Base-by-base conservation (phyloP, 805 yeast genomes). In the Barnettozyma vustinii region DNA sequence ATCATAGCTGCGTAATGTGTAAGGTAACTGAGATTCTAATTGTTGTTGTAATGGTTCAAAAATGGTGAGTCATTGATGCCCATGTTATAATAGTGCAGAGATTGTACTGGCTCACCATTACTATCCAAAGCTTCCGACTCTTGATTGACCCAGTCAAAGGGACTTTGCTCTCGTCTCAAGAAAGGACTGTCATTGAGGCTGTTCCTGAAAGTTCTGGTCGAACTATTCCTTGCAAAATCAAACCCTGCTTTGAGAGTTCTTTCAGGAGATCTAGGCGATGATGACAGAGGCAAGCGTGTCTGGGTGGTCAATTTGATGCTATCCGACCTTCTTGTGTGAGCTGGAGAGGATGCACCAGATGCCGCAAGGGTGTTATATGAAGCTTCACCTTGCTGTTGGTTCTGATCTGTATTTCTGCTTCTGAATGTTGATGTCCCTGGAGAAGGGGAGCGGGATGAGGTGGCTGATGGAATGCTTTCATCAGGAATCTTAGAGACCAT, bases 21-120 rank as follows among this genome's bases (percentile, higher is more conserved):
- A 30, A 30, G 2, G 12, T 5, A 30, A 30, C 12, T 30, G 7
- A 30, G 4, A 30, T 9, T 30, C 33, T 45, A 32, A 9, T 26
- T 23, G 18, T n/a, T 40, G 27, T 45, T 45, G 32, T 57, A 52
- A 2, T 44, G 50, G 26, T 52, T 50, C 32, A 59, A 49, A 37
- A 61, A 54, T 0, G 59, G 58, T 3, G 62, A 56, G 5, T 44
- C 46, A 4, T 44, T 46, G 6, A 48, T 16, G 3, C 44, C 37
- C 20, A 49, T 7, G 44, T 46, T 52, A 48, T 61, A 59, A 35
- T 59, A 59, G 9, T 57, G 61, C 4, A 33, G 37, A 2, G 55
- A 48, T 5, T 39, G 39, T 6, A 9, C 12, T n/a, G 16, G 12
- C 21, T 30, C 37, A 16, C 26, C 18, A 20, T n/a, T 23, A 32